Evolutionary conservation across 1,284 basidiomycete species (phyloP).

Genomic region (Pseudozyma pruni): DNA sequence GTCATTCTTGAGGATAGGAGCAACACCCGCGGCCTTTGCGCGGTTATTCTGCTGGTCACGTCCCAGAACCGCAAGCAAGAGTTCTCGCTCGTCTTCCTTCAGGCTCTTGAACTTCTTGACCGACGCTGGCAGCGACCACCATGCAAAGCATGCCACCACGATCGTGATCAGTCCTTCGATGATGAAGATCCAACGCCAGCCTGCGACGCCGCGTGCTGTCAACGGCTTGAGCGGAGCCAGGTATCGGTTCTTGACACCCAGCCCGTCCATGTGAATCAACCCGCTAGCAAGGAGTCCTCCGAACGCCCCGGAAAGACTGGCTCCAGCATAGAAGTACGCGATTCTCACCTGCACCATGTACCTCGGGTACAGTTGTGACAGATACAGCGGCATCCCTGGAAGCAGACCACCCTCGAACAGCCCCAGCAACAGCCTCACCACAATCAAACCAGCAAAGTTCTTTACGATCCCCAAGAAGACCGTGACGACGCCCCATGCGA

Average conservation of each 20-base stretch:
- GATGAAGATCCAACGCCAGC: conserved; percentile 73
- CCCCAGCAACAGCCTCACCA: conserved; percentile 72
- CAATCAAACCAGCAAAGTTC: conserved; percentile 73
- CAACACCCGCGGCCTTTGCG: conserved; percentile 71
- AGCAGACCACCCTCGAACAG: conserved; percentile 66
- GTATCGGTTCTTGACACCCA: conserved; percentile 69
- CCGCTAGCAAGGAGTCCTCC: conserved; percentile 71
- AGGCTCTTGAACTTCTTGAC: conserved; percentile 73
- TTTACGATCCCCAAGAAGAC: conserved; percentile 73
- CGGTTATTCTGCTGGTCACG: conserved; percentile 44
- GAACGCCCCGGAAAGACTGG: conserved; percentile 65
- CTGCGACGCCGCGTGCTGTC: conserved; percentile 50
- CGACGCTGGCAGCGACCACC: conserved; percentile 74
- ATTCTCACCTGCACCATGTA: conserved; percentile 42
- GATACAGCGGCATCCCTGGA: conserved; percentile 69
- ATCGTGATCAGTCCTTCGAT: conserved; percentile 74
- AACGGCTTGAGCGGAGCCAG: conserved; percentile 9
- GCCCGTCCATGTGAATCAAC: conserved; percentile 74
- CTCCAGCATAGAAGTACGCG: conserved; percentile 44
- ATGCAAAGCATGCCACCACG: conserved; percentile 71
- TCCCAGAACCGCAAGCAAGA: conserved; percentile 71
- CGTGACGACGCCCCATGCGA: conserved; percentile 74
- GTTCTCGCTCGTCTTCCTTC: conserved; percentile 71
- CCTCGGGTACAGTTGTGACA: conserved; percentile 41
- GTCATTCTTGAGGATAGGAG: conserved; percentile 3